Evolutionary conservation across 2,329 filamentous ascomycete species (phyloP).

Genomic region (Clonostachys byssicola): DNA sequence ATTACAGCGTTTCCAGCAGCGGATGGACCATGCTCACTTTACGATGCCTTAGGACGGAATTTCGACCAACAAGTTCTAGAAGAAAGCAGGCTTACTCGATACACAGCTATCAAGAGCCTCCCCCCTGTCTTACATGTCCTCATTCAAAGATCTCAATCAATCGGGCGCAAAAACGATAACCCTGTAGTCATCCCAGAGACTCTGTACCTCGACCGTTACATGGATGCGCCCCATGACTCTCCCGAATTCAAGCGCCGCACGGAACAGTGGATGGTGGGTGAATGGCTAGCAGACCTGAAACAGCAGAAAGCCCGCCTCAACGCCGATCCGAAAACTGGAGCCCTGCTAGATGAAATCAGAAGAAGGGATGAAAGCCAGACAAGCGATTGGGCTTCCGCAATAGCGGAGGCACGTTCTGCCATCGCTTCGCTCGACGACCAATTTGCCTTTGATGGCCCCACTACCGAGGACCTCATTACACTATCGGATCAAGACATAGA

Average conservation of each 20-base stretch:
- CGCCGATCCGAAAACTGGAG: neutral
- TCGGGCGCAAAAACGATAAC: constrained; percentile 71
- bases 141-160: constrained; percentile 77
- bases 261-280: constrained; percentile 71
- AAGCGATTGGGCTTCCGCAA: neutral
- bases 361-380: neutral
- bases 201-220: constrained; percentile 85
- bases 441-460: neutral
- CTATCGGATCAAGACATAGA: neutral
- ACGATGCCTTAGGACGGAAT: constrained; percentile 78
- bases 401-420: neutral
- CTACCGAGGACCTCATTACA: neutral
- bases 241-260: constrained; percentile 60
- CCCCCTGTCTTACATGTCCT: constrained; percentile 87
- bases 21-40: constrained; percentile 57
- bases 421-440: neutral
- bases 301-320: neutral
- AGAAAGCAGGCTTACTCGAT: constrained; percentile 57
- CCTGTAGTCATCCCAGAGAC: constrained; percentile 75
- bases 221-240: constrained; percentile 60
- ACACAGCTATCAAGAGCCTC: constrained; percentile 68
- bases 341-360: neutral
- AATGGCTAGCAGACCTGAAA: constrained; percentile 49
- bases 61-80: constrained; percentile 78
- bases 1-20: constrained; percentile 56